These are phyloP conservation scores for Trifolium fragiferum DNA, from an alignment of 306 rosid species.

Conservation along the genomic window DNA sequence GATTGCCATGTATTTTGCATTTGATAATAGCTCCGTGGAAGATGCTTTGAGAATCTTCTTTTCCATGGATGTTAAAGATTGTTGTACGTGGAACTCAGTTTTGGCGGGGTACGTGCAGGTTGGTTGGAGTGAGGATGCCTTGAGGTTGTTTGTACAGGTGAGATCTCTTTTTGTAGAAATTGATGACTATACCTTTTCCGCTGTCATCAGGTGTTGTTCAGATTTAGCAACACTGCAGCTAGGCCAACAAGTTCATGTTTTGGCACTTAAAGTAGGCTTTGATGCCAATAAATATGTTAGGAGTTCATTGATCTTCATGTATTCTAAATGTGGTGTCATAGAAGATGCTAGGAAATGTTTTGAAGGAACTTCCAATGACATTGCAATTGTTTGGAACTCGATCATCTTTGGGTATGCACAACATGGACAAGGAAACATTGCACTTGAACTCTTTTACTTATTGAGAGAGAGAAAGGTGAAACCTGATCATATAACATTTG, in stretches of 20 bases:
- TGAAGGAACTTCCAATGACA: constrained; percentile 60
- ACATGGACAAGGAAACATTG: constrained; percentile 73
- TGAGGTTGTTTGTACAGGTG: constrained; percentile 62
- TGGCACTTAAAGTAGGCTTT: constrained; percentile 62
- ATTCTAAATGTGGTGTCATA: constrained; percentile 86
- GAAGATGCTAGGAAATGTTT: constrained; percentile 77
- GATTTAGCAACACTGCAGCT: constrained; percentile 79
- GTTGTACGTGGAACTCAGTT: constrained; percentile 80
- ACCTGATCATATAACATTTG: constrained; percentile 85
- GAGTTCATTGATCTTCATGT: constrained; percentile 86
- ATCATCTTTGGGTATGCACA: constrained; percentile 88
- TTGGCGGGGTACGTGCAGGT: constrained; percentile 73
- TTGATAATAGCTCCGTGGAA: constrained; percentile 54
- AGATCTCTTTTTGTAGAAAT: constrained; percentile 52
- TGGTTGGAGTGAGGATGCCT: constrained; percentile 78
- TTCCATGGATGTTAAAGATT: constrained; percentile 64
- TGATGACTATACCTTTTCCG: constrained; percentile 73
- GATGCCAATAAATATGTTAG: constrained; percentile 65
- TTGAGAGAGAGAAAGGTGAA: constrained; percentile 70
- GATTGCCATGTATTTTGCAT: constrained; percentile 76
- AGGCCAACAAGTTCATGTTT: constrained; percentile 76
- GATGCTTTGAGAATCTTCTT: constrained; percentile 63
- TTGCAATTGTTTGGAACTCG: constrained; percentile 76
- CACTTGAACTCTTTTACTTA: constrained; percentile 66
- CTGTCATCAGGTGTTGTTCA: constrained; percentile 70